A percentile compares a stretch with the other conserved stretches of the same genome.
phyloP scores from a whole-genome alignment of 1,284 basidiomycete genomes.

The Boletus sp. region DNA sequence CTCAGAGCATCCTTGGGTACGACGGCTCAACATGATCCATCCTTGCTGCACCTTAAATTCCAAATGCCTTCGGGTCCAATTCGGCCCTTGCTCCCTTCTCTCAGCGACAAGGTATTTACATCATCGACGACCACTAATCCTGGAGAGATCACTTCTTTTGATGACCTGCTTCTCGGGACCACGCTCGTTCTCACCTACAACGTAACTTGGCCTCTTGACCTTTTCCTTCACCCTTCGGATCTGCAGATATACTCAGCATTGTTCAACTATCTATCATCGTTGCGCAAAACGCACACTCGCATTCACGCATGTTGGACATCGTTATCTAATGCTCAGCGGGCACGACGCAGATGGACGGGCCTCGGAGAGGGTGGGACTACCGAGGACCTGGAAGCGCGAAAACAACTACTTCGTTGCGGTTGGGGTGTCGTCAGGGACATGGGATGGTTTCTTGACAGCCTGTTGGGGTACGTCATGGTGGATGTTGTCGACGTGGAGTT shows the following conservation, averaged over 20 bases:
- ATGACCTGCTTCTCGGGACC: slow-evolving; percentile 76
- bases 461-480: slow-evolving; percentile 81
- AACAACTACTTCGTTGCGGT: slow-evolving; percentile 65
- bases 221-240: slow-evolving; percentile 78
- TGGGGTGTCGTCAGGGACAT: slow-evolving; percentile 86
- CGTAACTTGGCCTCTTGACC: slow-evolving; percentile 83
- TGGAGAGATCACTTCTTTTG: slow-evolving; percentile 53
- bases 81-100: slow-evolving; percentile 69
- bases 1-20: slow-evolving; percentile 82
- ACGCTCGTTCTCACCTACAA: slow-evolving; percentile 64
- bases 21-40: slow-evolving; percentile 75
- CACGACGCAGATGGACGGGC: slow-evolving; percentile 79
- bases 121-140: slow-evolving; percentile 31
- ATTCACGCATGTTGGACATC: slow-evolving; percentile 81
- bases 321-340: slow-evolving; percentile 78
- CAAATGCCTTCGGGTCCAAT: slow-evolving; percentile 74
- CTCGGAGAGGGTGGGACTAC: slow-evolving; percentile 80
- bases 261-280: slow-evolving; percentile 78
- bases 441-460: slow-evolving; percentile 86
- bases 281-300: slow-evolving; percentile 77
- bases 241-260: slow-evolving; percentile 71
- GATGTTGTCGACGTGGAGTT: slow-evolving; percentile 89
- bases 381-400: slow-evolving; percentile 61
- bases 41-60: slow-evolving; percentile 67
- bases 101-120: slow-evolving; percentile 39